Evolutionary conservation across 2,329 filamentous ascomycete genomes (phyloP).

Genomic region (Curvularia sp.): DNA sequence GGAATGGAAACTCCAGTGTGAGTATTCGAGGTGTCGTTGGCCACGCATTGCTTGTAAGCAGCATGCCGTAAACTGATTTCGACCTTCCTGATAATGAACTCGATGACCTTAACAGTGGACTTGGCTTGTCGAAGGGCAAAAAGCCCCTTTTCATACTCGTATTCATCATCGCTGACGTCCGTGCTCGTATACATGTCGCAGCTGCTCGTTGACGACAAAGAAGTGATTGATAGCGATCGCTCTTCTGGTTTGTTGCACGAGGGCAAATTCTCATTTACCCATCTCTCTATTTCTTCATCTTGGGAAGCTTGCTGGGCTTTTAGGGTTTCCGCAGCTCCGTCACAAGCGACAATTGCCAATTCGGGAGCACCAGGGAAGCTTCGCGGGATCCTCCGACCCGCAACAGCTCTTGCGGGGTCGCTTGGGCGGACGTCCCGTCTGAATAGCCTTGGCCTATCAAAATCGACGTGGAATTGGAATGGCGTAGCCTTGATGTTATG

Average conservation of each 20-base stretch:
- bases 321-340: not conserved
- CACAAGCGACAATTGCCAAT: not conserved
- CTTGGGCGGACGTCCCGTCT: conserved; percentile 3
- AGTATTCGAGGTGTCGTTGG: conserved; percentile 17
- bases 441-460: conserved; percentile 3
- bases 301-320: conserved; percentile 7
- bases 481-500: conserved; percentile 12
- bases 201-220: conserved; percentile 38
- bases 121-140: conserved; percentile 17
- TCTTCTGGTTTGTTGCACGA: conserved; percentile 29
- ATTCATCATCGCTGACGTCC: conserved; percentile 36
- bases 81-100: conserved; percentile 39
- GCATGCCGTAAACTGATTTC: conserved; percentile 36
- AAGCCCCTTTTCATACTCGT: conserved; percentile 9
- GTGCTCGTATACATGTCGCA: conserved; percentile 41
- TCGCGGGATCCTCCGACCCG: conserved; percentile 2
- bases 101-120: conserved; percentile 34
- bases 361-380: not conserved
- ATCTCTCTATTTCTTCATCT: conserved; percentile 32
- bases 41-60: conserved; percentile 35
- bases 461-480: conserved; percentile 17
- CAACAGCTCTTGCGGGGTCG: conserved; percentile 3
- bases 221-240: conserved; percentile 36
- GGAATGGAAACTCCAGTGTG: not conserved
- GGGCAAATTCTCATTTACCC: conserved; percentile 37